These are phyloP conservation scores for Artemisia tridentata DNA, from an alignment of 129 eudicot species.

Conservation along the genomic window DNA sequence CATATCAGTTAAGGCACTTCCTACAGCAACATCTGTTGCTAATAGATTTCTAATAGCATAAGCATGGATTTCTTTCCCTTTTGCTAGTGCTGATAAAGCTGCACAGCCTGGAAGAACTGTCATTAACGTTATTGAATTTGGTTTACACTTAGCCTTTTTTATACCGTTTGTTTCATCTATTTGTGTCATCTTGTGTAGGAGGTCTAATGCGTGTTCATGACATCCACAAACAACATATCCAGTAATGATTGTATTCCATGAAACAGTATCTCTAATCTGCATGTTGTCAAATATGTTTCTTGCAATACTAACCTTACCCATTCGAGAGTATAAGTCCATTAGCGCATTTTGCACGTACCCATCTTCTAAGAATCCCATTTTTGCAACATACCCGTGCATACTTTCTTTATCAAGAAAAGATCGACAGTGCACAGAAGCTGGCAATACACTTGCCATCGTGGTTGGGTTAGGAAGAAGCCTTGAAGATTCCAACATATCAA, in stretches of 20 bases:
- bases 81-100: conserved; percentile 66
- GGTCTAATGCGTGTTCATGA: conserved; percentile 60
- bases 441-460: conserved; percentile 73
- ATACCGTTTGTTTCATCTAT: conserved; percentile 22
- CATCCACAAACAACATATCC: conserved; percentile 74
- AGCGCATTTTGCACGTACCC: conserved; percentile 73
- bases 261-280: conserved; percentile 69
- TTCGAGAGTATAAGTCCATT: conserved; percentile 81
- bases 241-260: conserved; percentile 88
- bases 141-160: conserved; percentile 28
- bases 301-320: conserved; percentile 47
- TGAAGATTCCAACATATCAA: conserved; percentile 48
- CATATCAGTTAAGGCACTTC: conserved; percentile 83
- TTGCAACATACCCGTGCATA: conserved; percentile 66
- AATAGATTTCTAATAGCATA: conserved; percentile 57
- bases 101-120: conserved; percentile 91
- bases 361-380: conserved; percentile 57
- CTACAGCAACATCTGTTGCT: conserved; percentile 73
- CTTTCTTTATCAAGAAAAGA: conserved; percentile 63
- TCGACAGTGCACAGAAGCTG: conserved; percentile 69
- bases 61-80: conserved; percentile 82
- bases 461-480: conserved; percentile 67
- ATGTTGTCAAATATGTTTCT: conserved; percentile 56
- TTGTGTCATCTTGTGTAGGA: conserved; percentile 58
- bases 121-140: conserved; percentile 73